Evolutionary conservation across 2,329 filamentous ascomycete genomes (phyloP).

Genomic region (Pestalotiopsis sp.): DNA sequence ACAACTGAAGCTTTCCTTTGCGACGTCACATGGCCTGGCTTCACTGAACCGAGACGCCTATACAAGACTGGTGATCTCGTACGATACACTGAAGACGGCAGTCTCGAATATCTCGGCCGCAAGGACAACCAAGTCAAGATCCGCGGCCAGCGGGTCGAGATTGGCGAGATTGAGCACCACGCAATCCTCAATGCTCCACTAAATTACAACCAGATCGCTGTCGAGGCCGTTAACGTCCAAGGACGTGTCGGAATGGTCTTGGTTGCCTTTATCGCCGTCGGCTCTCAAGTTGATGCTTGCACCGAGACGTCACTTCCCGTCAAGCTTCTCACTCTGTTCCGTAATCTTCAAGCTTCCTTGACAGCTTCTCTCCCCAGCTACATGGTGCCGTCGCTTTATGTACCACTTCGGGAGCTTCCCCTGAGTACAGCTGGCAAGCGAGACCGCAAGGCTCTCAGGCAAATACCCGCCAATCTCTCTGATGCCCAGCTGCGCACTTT

Average conservation of each 20-base stretch:
- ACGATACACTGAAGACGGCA: conserved; percentile 3
- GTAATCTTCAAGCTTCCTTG: neutral
- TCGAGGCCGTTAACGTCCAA: conserved; percentile 8
- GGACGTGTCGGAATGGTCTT: conserved; percentile 9
- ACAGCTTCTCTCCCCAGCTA: conserved; percentile 7
- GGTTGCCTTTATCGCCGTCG: conserved; percentile 13
- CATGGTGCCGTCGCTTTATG: conserved; percentile 9
- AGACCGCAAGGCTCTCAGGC: conserved; percentile 5
- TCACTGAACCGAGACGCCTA: neutral
- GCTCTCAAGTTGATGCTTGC: conserved; percentile 4
- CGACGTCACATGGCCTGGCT: conserved; percentile 17
- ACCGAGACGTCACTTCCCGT: conserved; percentile 1
- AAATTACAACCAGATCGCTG: conserved; percentile 5
- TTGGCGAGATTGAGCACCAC: conserved; percentile 15
- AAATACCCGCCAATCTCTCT: conserved; percentile 1
- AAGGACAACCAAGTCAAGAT: conserved; percentile 13
- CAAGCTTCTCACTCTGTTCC: neutral
- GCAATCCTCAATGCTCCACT: conserved; percentile 2
- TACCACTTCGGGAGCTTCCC: conserved; percentile 7
- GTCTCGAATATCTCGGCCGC: conserved; percentile 5
- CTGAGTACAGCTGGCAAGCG: conserved; percentile 7
- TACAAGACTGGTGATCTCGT: conserved; percentile 12
- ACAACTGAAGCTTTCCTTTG: neutral
- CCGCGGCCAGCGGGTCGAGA: conserved; percentile 13
- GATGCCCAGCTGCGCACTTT: conserved; percentile 6